Evolutionary conservation across 176 grass and related monocot species (phyloP).

Genomic region (Musa schizocarpa): DNA sequence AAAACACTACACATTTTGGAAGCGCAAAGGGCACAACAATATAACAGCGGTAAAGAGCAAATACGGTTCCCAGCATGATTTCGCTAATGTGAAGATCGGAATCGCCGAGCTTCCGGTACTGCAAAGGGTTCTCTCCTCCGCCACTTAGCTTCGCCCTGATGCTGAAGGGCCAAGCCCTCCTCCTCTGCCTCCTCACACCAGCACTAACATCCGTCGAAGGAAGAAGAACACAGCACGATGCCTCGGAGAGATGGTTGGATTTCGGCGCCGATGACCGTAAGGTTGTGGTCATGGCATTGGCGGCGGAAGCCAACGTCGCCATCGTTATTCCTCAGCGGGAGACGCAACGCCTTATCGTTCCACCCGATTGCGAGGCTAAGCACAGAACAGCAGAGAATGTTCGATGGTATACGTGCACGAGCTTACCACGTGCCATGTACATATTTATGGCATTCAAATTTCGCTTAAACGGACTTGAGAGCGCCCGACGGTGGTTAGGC

Average conservation of each 20-base stretch:
- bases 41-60: background rate
- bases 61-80: constrained; percentile 51
- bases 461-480: too few species aligned
- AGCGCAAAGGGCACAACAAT: background rate
- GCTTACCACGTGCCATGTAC: too few species aligned
- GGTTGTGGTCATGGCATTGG: too few species aligned
- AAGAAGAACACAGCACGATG: background rate
- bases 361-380: too few species aligned
- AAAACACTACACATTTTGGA: constrained; percentile 28
- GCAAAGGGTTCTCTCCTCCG: constrained; percentile 9
- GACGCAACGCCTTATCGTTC: too few species aligned
- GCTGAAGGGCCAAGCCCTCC: background rate
- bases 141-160: constrained; percentile 7
- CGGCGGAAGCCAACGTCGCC: too few species aligned
- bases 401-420: too few species aligned
- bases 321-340: too few species aligned
- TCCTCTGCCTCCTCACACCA: background rate
- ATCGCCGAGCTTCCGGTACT: constrained; percentile 49
- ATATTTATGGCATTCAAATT: too few species aligned
- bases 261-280: too few species aligned
- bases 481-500: too few species aligned
- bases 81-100: constrained; percentile 59
- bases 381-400: too few species aligned
- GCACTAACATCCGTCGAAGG: background rate
- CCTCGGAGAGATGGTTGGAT: background rate